Conservation (phyloP, 208 protist species). For the Leishmania guyanensis region DNA sequence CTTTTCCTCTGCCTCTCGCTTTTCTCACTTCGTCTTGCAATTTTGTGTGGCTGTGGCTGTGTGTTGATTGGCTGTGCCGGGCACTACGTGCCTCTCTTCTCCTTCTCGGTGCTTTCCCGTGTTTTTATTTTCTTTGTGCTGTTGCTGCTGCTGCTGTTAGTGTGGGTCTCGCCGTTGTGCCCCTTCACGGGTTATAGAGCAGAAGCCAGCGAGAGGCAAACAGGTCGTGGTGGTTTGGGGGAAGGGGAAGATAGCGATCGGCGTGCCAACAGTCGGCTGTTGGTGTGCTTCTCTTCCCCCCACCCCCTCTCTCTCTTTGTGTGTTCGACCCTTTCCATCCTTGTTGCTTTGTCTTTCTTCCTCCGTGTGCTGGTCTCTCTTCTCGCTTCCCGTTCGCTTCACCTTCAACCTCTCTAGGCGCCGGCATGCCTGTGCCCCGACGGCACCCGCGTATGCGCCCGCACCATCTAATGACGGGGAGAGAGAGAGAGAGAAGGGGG, state of each 20-base stretch:
- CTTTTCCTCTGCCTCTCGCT: background rate
- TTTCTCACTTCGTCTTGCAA: background rate
- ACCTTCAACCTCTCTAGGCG: no score
- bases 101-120: background rate
- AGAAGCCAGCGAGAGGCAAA: background rate
- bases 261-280: no score
- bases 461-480: background rate
- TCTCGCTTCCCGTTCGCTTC: no score
- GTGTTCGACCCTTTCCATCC: no score
- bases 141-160: background rate
- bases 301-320: no score
- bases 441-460: no score
- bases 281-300: no score
- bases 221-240: no score
- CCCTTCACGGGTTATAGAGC: background rate
- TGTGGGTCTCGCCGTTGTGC: background rate
- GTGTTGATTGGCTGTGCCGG: background rate
- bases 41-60: background rate
- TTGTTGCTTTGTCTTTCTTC: no score
- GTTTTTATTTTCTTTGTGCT: background rate
- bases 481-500: background rate
- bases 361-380: no score
- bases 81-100: background rate
- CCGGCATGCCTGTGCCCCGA: no score
- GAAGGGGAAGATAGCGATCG: no score